phyloP scores from a whole-genome alignment of 345 rosid species.

The Rhodamnia rubescens region DNA sequence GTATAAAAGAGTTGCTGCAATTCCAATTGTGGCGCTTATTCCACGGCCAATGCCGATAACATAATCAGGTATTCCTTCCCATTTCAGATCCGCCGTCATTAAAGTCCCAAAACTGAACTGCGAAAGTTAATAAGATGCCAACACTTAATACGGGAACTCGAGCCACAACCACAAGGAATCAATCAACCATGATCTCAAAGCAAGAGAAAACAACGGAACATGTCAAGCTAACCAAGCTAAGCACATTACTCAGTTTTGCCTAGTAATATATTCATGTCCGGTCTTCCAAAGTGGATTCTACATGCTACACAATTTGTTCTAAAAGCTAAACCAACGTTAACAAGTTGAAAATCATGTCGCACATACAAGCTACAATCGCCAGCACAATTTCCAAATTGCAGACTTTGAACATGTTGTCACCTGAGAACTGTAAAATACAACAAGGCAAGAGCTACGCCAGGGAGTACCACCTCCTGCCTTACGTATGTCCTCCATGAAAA shows the following conservation, averaged over 20 bases:
- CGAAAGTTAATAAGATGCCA: neutral
- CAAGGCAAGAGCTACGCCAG: constrained; percentile 70
- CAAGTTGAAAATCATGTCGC: neutral
- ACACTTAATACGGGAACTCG: neutral
- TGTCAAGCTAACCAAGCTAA: neutral
- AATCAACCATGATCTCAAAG: neutral
- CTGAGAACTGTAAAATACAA: constrained; percentile 79
- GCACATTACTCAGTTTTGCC: neutral
- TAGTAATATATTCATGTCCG: neutral
- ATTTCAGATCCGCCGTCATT: constrained; percentile 77
- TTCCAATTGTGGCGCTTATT: constrained; percentile 58
- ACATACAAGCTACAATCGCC: neutral
- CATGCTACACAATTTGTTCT: neutral
- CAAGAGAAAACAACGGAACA: neutral
- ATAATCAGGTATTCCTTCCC: constrained; percentile 66
- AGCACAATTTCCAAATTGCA: neutral
- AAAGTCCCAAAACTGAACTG: constrained; percentile 55
- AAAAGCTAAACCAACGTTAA: neutral
- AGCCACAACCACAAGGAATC: neutral
- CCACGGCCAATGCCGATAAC: constrained; percentile 73
- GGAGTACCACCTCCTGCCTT: constrained; percentile 48
- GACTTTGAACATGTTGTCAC: constrained; percentile 9
- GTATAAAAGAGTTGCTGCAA: constrained; percentile 59
- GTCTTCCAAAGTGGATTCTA: neutral
- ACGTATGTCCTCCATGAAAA: constrained; percentile 59